Evolutionary conservation across 805 yeast genomes (phyloP).

Genomic region (Cyberlindnera suaveolens): DNA sequence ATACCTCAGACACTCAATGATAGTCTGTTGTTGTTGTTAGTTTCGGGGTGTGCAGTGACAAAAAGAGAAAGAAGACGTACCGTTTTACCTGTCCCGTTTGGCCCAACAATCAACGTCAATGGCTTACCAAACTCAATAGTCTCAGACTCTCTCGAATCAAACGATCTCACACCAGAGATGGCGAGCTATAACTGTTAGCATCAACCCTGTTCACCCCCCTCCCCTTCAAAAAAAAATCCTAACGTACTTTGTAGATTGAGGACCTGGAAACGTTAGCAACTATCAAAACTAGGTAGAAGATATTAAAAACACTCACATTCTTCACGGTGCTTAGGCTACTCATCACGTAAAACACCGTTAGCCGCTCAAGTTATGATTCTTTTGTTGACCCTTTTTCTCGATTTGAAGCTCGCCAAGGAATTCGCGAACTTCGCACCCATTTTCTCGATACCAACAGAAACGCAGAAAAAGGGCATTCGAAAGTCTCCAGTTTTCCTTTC

Average conservation of each 20-base stretch:
- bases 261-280: slow-evolving; percentile 14
- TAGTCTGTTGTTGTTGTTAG: slow-evolving; percentile 37
- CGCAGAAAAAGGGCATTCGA: no score
- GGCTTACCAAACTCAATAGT: slow-evolving; percentile 88
- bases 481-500: no score
- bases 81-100: slow-evolving; percentile 95
- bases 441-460: no score
- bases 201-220: background rate
- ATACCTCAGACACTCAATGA: slow-evolving; percentile 88
- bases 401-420: no score
- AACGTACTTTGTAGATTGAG: slow-evolving; percentile 19
- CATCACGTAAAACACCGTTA: no score
- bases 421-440: no score
- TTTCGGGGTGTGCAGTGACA: background rate
- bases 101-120: slow-evolving; percentile 88
- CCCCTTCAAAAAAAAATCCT: background rate
- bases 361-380: no score
- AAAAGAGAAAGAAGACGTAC: slow-evolving; percentile 17
- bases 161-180: slow-evolving; percentile 86
- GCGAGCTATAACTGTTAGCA: slow-evolving; percentile 39
- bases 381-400: no score
- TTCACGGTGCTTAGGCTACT: no score
- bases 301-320: background rate
- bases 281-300: background rate
- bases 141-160: slow-evolving; percentile 78